A percentile compares a stretch with the other conserved stretches of the same genome.
Conservation (phyloP, 108 stramenopile genomes). For the Nannochloropsis gaditana region DNA sequence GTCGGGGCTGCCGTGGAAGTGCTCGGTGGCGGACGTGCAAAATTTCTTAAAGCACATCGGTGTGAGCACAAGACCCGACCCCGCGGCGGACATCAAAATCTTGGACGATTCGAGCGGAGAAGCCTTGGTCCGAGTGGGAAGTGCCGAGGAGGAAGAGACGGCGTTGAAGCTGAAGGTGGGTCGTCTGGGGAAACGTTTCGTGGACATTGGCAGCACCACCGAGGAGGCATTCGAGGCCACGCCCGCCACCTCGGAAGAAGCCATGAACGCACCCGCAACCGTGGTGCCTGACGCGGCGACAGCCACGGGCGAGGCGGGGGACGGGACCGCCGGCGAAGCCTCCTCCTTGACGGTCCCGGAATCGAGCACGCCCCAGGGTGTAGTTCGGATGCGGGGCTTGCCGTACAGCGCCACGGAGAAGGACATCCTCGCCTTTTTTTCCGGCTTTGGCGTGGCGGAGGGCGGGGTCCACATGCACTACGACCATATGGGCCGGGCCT, state of each 20-base stretch:
- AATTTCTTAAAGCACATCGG: slow-evolving; percentile 28
- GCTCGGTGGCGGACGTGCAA: slow-evolving; percentile 29
- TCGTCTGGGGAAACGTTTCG: slow-evolving; percentile 36
- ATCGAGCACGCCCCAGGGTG: slow-evolving; percentile 21
- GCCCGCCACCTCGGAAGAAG: slow-evolving; percentile 23
- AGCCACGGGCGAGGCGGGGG: background rate
- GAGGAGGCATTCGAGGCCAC: slow-evolving; percentile 28
- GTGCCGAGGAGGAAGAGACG: slow-evolving; percentile 25
- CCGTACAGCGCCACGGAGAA: slow-evolving; percentile 39
- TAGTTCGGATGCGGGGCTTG: slow-evolving; percentile 45
- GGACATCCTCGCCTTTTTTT: slow-evolving; percentile 41
- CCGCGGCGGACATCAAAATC: background rate
- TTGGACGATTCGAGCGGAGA: slow-evolving; percentile 32
- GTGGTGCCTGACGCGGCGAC: background rate
- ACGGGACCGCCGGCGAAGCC: slow-evolving; percentile 22
- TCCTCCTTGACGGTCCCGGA: background rate
- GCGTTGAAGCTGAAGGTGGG: slow-evolving; percentile 29
- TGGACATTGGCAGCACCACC: slow-evolving; percentile 34
- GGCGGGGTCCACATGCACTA: slow-evolving; percentile 37
- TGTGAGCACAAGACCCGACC: background rate
- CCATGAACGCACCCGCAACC: background rate
- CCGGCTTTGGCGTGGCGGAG: slow-evolving; percentile 25
- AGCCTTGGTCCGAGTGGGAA: slow-evolving; percentile 35
- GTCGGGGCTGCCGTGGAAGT: slow-evolving; percentile 43
- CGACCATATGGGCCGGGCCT: slow-evolving; percentile 33